These are phyloP conservation scores for Hyphodiscus sp. DNA, from an alignment of 2,329 filamentous ascomycete species.

Conservation along the genomic window DNA sequence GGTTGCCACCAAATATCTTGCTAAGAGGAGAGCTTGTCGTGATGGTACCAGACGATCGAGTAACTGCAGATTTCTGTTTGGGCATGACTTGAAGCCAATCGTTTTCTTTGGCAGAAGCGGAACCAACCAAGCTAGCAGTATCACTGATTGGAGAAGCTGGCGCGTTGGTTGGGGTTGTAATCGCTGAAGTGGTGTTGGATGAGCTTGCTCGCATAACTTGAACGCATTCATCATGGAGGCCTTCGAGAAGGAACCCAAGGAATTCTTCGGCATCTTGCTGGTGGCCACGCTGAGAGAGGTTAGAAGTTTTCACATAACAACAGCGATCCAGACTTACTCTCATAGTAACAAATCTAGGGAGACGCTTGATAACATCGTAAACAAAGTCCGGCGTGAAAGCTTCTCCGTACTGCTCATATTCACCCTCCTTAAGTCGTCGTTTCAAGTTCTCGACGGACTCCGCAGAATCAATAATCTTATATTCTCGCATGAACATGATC, in stretches of 20 bases:
- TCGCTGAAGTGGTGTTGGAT: constrained; percentile 34
- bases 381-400: constrained; percentile 91
- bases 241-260: constrained; percentile 84
- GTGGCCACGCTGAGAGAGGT: constrained; percentile 64
- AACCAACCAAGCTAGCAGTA: constrained; percentile 25
- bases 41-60: constrained; percentile 73
- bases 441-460: constrained; percentile 66
- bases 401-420: constrained; percentile 86
- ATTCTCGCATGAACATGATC: constrained; percentile 95
- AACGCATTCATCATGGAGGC: constrained; percentile 86
- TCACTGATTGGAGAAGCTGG: constrained; percentile 40
- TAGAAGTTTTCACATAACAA: constrained; percentile 11
- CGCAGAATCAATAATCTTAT: constrained; percentile 77
- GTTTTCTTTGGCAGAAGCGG: constrained; percentile 41
- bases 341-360: constrained; percentile 89
- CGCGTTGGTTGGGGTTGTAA: constrained; percentile 35
- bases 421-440: constrained; percentile 68
- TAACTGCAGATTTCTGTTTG: constrained; percentile 81
- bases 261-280: constrained; percentile 99
- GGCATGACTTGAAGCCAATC: constrained; percentile 95
- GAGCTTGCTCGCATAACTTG: constrained; percentile 53
- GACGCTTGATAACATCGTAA: constrained; percentile 81
- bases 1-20: constrained; percentile 87
- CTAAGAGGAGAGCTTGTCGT: constrained; percentile 78
- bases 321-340: constrained; percentile 49